Evolutionary conservation across 805 yeast genomes (phyloP), one percentile per base, ranked within the genome.

Genomic region (Pichia heedii): DNA sequence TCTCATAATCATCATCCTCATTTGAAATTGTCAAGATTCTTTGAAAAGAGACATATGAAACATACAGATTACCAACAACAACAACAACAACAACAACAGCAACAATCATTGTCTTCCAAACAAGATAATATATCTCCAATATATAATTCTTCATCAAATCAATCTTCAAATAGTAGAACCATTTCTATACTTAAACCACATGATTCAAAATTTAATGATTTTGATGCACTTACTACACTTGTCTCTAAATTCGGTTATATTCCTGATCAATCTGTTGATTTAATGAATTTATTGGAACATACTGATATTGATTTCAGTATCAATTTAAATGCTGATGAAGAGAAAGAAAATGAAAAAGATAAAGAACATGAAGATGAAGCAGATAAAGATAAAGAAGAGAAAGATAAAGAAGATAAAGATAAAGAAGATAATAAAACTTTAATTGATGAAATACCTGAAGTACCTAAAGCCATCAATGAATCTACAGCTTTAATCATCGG

Each of bases 401-500:
- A n/a, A n/a, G n/a, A 2, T 29, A 29, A 8, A 13, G 15, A 12
- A 29, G 18, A 29, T 13, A 29, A 12, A 13, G 13, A 29, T 29
- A 24, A 7, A 11, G n/a, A 9, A 10, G n/a, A 11, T 7, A 1
- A 3, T 16, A 10, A 33, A 19, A 4, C n/a, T 3, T 18, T 22
- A 19, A 10, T 18, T 16, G 4, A 13, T 19, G n/a, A 36, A 22
- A 10, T 11, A 24, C 11, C 12, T 7, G 37, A 33, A 12, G 36
- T 46, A 4, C 29, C 30, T 4, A 39, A 34, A 20, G 45, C 52
- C 5, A 45, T 30, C 22, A n/a, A 22, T 10, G 46, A 40, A 10
- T 37, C 42, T 3, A 33, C 40, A 22, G 52, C 52, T n/a, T 30
- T 49, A 10, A 41, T 49, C 6, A 45, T 49, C 22, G 97, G 97